These are phyloP conservation scores for Heliamphora pulchella DNA, from an alignment of 179 eudicot species.

Conservation along the genomic window DNA sequence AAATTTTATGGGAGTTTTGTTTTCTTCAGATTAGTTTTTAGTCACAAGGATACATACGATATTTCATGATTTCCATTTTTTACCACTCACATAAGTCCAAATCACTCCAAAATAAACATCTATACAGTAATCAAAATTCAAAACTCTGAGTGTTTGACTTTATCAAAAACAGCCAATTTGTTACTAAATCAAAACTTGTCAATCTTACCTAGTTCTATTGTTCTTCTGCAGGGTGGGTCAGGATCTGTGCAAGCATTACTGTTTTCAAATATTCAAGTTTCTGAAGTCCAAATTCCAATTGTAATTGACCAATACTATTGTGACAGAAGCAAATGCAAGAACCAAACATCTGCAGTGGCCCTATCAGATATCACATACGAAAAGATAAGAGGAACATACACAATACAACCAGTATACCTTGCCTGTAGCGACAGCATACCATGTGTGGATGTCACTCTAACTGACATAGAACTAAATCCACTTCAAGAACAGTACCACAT, in stretches of 20 bases:
- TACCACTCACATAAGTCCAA: too few species aligned
- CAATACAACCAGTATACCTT: constrained; percentile 77
- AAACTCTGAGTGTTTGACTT: neutral
- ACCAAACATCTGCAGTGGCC: constrained; percentile 72
- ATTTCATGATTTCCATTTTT: neutral
- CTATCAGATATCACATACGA: constrained; percentile 73
- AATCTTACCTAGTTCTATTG: neutral
- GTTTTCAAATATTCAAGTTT: constrained; percentile 72
- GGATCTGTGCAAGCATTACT: constrained; percentile 68
- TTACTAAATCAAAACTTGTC: neutral
- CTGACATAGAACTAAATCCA: constrained; percentile 53
- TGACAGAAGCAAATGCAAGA: constrained; percentile 62
- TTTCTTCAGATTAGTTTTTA: neutral
- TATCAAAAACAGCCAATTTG: neutral
- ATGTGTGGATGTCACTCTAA: constrained; percentile 61
- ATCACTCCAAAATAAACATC: too few species aligned
- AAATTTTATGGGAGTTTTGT: neutral
- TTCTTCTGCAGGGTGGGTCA: constrained; percentile 62
- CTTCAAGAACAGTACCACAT: constrained; percentile 49
- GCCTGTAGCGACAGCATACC: constrained; percentile 85
- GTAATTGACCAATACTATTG: constrained; percentile 91
- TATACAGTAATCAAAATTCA: neutral
- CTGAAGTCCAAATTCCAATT: constrained; percentile 72
- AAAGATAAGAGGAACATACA: constrained; percentile 73
- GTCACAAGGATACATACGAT: neutral